Base-by-base conservation (phyloP, 495 filamentous ascomycete species). In the Usnea hakonensis region DNA sequence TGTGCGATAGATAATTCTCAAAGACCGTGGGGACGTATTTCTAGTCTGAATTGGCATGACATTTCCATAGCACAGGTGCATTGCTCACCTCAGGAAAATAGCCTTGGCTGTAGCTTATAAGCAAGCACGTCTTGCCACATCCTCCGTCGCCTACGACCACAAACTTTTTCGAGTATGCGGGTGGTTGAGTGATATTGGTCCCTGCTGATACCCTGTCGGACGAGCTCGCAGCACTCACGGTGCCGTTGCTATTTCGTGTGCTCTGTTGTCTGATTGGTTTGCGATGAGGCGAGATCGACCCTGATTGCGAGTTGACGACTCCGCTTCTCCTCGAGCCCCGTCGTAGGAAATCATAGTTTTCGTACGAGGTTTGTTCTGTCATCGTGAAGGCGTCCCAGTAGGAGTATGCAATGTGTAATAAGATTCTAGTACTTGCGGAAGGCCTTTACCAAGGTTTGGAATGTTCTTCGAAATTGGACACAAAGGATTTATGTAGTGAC, bases 1-100 rank as follows among this genome's bases (percentile, higher is more conserved):
- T 94, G 75, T 97, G 91, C 41, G 94, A 96, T 76, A 97, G 97
- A 81, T 98, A 98, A 78, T 98, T 98, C 71, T 98, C 94, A 72
- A 98, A 98, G 63, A 98, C 94, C 0, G 94, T 98, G 3, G 94
- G 94, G 55, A 98, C 93, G 71, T 98, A 98, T 97, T 97, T 98
- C 94, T 98, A 60, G 58, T 33, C 36, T 46, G 33, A 48, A 40
- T 71, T 53, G 69, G 65, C 60, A 57, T 44, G 48, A 23, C 3
- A 35, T 23, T 7, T 14, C 7, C 37, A 52, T 55, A 5, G 23
- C 21, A 10, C 10, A 32, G 14, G 32, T 6, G 55, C 36, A 16
- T 59, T 69, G 64, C 79, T 41, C 79, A 96, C 94, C 88, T 98
- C 95, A 74, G 94, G 94, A 72, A 98, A 98, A 74, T 95, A 94